phyloP scores from a whole-genome alignment of 2,329 filamentous ascomycete genomes.

The Alternaria metachromatica region DNA sequence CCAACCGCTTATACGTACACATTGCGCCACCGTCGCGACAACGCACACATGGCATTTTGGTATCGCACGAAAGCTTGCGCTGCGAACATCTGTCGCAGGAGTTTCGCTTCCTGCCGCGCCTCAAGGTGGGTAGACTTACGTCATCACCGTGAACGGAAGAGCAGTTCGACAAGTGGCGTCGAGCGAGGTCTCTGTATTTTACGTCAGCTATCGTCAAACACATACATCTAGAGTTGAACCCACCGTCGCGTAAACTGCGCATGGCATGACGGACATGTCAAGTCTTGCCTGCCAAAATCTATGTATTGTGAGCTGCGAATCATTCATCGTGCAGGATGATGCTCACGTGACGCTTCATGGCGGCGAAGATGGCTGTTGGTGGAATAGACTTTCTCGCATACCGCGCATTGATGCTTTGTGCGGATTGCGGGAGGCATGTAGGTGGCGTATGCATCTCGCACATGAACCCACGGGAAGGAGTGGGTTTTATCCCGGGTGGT shows the following conservation, averaged over 20 bases:
- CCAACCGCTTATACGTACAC: background rate
- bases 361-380: background rate
- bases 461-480: background rate
- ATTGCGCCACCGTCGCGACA: background rate
- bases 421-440: background rate
- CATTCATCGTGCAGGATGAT: fast-evolving
- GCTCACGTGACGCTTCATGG: background rate
- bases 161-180: background rate
- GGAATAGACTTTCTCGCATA: background rate
- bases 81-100: background rate
- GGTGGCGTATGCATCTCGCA: background rate
- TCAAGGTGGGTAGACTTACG: background rate
- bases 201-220: background rate
- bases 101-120: background rate
- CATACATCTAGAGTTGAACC: background rate
- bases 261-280: background rate
- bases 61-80: background rate
- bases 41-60: background rate
- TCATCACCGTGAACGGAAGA: background rate
- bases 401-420: background rate
- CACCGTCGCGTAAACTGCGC: background rate
- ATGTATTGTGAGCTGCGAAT: background rate
- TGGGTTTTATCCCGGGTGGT: background rate
- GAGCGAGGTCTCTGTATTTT: background rate
- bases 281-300: background rate